Base-by-base conservation (phyloP, 139 green algal species). In the Micractinium conductrix region DNA sequence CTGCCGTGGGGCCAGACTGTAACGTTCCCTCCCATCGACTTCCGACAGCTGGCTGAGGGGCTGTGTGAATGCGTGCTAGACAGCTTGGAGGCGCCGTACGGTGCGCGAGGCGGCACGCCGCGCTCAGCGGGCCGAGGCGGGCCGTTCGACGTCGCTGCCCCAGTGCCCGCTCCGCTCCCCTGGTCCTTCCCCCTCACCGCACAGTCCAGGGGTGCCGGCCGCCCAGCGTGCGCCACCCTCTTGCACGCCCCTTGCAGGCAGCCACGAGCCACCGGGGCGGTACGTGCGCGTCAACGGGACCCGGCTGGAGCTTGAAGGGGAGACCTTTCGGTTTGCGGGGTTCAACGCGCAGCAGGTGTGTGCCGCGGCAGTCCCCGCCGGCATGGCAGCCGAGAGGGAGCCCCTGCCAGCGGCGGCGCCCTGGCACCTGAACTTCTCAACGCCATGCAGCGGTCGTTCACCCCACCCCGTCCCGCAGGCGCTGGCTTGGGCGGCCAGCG, bases 1-100 rank as follows among this genome's bases (percentile, higher is more conserved):
- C 76, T 82, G 55, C 76, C 76, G 3, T 82, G 76, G 76, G 76
- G 76, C 48, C 55, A 82, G 55, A 38, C 53, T 24, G 75, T 82
- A 26, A 26, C 37, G 17, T 38, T 82, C 2, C 76, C 43, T 24
- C 55, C 76, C 3, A 72, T 82, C 26, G 38, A 82, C 22, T 82
- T 73, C 58, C 28, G 76, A 0, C 38, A 9, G 4, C 24, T 82
- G 14, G 76, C 37, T n/a, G 55, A 73, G 58, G 76, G 72, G 76
- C 76, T 82, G 2, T 82, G 76, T 40, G 58, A 82, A 12, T 82
- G 76, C 72, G 76, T 82, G 37, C 2, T 82, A 26, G 75, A 71
- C 38, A 55, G 8, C 0, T 10, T 33, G 37, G 76, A 72, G 6
- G 74, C 22, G 3, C 9, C 1, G 7, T 0, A 28, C 26, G 71